These are phyloP conservation scores for Begonia masoniana DNA, from an alignment of 306 rosid genomes.

Conservation along the genomic window DNA sequence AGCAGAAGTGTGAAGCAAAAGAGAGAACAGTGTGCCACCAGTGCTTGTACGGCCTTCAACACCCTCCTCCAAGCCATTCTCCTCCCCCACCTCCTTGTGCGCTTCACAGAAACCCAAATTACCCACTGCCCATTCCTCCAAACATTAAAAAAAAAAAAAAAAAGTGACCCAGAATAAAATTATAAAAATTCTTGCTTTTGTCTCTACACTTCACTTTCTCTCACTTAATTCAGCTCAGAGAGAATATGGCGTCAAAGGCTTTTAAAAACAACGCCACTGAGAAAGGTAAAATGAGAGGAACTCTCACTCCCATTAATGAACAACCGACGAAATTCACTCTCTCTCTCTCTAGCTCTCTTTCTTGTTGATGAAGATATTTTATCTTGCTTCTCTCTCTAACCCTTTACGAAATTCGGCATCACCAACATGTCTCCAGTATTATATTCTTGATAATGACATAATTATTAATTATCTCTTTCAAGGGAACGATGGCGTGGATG, in stretches of 20 bases:
- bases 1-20: slow-evolving; percentile 75
- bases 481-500: too few species aligned
- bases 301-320: slow-evolving; percentile 9
- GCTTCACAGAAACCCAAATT: background rate
- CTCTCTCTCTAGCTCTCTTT: background rate
- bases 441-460: too few species aligned
- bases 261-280: background rate
- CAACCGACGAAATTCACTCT: slow-evolving; percentile 10
- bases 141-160: background rate
- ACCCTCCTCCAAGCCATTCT: slow-evolving; percentile 87
- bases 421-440: too few species aligned
- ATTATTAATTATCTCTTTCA: too few species aligned
- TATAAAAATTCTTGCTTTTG: background rate
- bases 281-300: too few species aligned
- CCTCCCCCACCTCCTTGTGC: background rate
- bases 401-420: background rate
- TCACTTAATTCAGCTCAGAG: background rate
- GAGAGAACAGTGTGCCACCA: slow-evolving; percentile 64
- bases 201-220: background rate
- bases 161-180: background rate
- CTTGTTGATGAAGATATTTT: background rate
- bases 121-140: background rate
- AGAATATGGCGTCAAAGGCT: slow-evolving; percentile 1
- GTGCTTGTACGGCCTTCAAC: slow-evolving; percentile 74
- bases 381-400: background rate